Conservation (phyloP, 2,329 filamentous ascomycete species). For the Fusarium sp. region DNA sequence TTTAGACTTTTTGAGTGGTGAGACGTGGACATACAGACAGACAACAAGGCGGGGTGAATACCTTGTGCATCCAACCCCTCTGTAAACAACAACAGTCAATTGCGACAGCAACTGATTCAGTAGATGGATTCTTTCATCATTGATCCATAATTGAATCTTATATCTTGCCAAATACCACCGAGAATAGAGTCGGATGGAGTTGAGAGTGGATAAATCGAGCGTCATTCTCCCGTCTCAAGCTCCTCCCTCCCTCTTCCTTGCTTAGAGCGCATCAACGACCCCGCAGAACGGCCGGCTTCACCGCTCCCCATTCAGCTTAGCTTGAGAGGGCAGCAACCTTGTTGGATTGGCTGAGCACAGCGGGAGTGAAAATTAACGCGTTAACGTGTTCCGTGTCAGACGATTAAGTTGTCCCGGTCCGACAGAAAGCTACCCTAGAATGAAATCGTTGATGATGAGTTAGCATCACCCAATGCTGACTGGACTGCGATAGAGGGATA, state of each 20-base stretch:
- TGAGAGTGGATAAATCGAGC: constrained; percentile 27
- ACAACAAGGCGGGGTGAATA: background rate
- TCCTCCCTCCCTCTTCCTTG: constrained; percentile 12
- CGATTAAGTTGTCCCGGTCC: constrained; percentile 15
- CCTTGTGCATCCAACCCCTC: background rate
- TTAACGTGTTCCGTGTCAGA: constrained; percentile 18
- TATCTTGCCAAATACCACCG: constrained; percentile 27
- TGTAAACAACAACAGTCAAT: background rate
- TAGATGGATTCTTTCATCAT: constrained; percentile 18
- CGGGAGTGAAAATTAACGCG: background rate
- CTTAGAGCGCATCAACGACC: background rate
- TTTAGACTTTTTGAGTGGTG: background rate
- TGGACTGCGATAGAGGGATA: background rate
- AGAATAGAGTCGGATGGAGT: constrained; percentile 20
- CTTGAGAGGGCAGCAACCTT: background rate
- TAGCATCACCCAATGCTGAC: constrained; percentile 14
- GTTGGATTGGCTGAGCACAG: constrained; percentile 5
- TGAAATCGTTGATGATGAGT: background rate
- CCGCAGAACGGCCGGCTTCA: constrained; percentile 35
- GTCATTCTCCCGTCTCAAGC: constrained; percentile 30
- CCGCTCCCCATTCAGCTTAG: constrained; percentile 15
- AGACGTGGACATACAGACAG: background rate
- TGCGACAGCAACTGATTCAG: background rate
- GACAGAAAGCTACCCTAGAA: constrained; percentile 23
- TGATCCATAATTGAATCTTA: constrained; percentile 7